These are phyloP conservation scores for Mangifera indica DNA, from an alignment of 345 rosid genomes.

Conservation along the genomic window DNA sequence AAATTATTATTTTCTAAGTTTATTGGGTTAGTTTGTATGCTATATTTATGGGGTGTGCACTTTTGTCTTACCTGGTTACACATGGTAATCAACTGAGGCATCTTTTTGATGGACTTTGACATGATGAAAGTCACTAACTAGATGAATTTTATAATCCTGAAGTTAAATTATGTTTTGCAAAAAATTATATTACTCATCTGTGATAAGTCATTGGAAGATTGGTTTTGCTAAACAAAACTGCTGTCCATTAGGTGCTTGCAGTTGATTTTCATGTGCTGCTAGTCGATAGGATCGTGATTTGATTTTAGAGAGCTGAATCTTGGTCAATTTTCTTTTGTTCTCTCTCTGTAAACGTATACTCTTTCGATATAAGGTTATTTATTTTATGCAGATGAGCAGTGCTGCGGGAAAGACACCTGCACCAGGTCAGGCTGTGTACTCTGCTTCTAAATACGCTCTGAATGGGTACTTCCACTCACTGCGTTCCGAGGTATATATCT, in stretches of 20 bases:
- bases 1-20: neutral
- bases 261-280: neutral
- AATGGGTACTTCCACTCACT: slow-evolving; percentile 88
- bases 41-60: neutral
- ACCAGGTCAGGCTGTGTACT: slow-evolving; percentile 93
- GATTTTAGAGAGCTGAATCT: slow-evolving; percentile 5
- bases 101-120: slow-evolving; percentile 9
- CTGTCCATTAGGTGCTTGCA: slow-evolving; percentile 4
- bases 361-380: slow-evolving; percentile 13
- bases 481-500: slow-evolving; percentile 79
- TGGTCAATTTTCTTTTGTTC: neutral
- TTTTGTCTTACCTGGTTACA: neutral
- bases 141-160: neutral
- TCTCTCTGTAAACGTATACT: neutral
- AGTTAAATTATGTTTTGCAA: neutral
- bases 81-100: neutral
- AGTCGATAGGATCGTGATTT: neutral
- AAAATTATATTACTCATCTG: neutral
- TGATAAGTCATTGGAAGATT: neutral
- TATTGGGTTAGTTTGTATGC: neutral
- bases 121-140: slow-evolving; percentile 1
- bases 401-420: slow-evolving; percentile 96
- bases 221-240: neutral
- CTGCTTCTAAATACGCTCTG: slow-evolving; percentile 88
- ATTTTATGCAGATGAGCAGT: slow-evolving; percentile 74